A percentile compares a stretch with the other conserved stretches of the same genome.
phyloP scores from a whole-genome alignment of 345 rosid species.

The Populus simonii region DNA sequence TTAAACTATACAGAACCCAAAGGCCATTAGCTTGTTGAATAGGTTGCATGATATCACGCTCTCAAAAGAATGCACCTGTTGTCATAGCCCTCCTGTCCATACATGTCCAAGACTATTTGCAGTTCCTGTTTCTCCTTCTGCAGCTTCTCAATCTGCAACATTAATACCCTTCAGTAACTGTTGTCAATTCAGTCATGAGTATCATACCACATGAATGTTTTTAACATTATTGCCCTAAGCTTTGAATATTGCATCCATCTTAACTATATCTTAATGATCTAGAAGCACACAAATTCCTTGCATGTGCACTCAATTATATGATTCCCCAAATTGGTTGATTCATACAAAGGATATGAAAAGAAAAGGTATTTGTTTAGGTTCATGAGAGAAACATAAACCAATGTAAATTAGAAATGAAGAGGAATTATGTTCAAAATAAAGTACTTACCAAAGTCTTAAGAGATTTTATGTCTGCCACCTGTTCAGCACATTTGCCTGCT shows the following conservation, averaged over 20 bases:
- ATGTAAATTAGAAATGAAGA: not conserved
- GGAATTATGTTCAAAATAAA: constrained; percentile 2
- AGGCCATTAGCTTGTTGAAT: not conserved
- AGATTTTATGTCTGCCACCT: constrained; percentile 62
- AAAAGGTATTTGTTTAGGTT: not conserved
- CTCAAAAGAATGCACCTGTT: constrained; percentile 52
- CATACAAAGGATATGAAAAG: no score
- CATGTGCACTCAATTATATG: no score
- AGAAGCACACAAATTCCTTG: no score
- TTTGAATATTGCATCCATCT: not conserved
- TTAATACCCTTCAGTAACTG: constrained; percentile 2
- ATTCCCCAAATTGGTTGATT: no score
- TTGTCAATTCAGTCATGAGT: not conserved
- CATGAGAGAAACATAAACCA: not conserved
- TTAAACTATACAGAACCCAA: not conserved
- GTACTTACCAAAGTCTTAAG: constrained; percentile 57
- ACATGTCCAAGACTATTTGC: constrained; percentile 70
- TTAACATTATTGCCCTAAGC: not conserved
- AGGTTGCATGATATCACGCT: not conserved
- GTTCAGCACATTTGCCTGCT: constrained; percentile 58
- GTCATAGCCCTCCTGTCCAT: constrained; percentile 63
- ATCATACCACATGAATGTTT: not conserved
- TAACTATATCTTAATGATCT: no score
- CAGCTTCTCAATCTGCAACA: constrained; percentile 73
- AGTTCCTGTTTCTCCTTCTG: constrained; percentile 69